Evolutionary conservation across 2,329 filamentous ascomycete genomes (phyloP).

Genomic region (Monosporascus sp.): DNA sequence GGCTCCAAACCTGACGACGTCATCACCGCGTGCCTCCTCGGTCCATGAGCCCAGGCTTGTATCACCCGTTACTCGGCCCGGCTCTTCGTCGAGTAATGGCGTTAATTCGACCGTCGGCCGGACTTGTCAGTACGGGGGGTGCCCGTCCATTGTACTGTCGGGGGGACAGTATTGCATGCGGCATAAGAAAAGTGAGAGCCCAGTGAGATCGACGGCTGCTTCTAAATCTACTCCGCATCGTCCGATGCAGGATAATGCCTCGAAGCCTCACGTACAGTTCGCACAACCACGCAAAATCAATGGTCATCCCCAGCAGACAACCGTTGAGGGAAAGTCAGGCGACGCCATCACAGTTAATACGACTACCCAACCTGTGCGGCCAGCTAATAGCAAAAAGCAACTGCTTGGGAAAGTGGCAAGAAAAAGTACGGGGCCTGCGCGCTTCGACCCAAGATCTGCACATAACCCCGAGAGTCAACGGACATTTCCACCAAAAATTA

Average conservation of each 20-base stretch:
- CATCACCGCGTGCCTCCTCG: slow-evolving; percentile 1
- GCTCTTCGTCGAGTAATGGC: slow-evolving; percentile 11
- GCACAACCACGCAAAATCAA: not conserved
- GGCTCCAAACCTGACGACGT: slow-evolving; percentile 6
- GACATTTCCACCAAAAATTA: not conserved
- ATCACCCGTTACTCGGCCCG: not conserved
- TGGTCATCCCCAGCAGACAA: slow-evolving; percentile 1
- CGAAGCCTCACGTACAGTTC: not conserved
- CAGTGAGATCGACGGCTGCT: not conserved
- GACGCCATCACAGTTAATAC: slow-evolving; percentile 14
- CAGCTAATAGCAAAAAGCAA: slow-evolving; percentile 16
- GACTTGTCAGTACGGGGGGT: slow-evolving; percentile 15
- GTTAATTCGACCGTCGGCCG: slow-evolving; percentile 2
- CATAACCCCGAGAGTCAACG: not conserved
- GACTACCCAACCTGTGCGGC: not conserved
- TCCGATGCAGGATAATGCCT: not conserved
- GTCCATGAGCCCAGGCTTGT: not conserved
- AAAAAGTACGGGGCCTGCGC: slow-evolving; percentile 10
- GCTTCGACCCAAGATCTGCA: not conserved
- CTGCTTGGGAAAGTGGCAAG: slow-evolving; percentile 18
- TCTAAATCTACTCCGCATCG: not conserved
- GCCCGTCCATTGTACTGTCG: slow-evolving; percentile 9
- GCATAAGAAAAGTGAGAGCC: slow-evolving; percentile 4
- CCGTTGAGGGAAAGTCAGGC: slow-evolving; percentile 4
- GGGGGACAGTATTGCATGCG: slow-evolving; percentile 12